phyloP scores from a whole-genome alignment of 257 asterid species.

The Apocynum venetum region DNA sequence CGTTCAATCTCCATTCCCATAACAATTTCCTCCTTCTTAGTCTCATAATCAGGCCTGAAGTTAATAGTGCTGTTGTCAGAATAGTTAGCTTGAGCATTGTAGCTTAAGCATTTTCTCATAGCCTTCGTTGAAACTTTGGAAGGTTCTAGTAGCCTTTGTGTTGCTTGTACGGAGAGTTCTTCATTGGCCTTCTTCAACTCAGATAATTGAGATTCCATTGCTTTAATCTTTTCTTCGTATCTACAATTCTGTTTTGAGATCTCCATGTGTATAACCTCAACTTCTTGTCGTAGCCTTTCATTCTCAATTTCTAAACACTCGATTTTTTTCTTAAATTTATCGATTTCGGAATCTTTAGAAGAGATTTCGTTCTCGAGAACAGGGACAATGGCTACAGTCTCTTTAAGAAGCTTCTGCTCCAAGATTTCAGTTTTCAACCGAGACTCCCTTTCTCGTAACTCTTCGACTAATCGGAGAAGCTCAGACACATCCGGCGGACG shows the following conservation, averaged over 20 bases:
- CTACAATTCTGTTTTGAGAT: constrained; percentile 49
- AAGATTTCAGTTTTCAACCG: constrained; percentile 64
- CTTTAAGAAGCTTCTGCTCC: constrained; percentile 59
- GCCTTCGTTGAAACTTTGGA: constrained; percentile 28
- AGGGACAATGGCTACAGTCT: constrained; percentile 66
- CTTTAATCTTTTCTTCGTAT: constrained; percentile 46
- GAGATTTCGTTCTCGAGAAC: constrained; percentile 60
- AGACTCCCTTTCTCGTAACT: constrained; percentile 65
- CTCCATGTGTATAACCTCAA: constrained; percentile 61
- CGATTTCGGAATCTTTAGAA: constrained; percentile 47
- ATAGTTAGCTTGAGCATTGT: constrained; percentile 17
- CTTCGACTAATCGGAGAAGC: constrained; percentile 59
- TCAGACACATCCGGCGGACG: constrained; percentile 87
- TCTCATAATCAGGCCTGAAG: constrained; percentile 31
- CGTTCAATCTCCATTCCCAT: constrained; percentile 29
- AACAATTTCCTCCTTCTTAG: constrained; percentile 41
- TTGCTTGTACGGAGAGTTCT: constrained; percentile 31
- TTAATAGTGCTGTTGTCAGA: background rate
- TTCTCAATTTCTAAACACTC: constrained; percentile 75
- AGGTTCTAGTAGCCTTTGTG: constrained; percentile 35
- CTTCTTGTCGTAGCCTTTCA: constrained; percentile 57
- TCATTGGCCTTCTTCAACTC: constrained; percentile 51
- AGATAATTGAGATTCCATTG: constrained; percentile 46
- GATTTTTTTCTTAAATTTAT: constrained; percentile 41
- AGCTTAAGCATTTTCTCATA: constrained; percentile 49